Base-by-base conservation (phyloP, 192 early-diverging fungal species). In the Coemansia sp. region DNA sequence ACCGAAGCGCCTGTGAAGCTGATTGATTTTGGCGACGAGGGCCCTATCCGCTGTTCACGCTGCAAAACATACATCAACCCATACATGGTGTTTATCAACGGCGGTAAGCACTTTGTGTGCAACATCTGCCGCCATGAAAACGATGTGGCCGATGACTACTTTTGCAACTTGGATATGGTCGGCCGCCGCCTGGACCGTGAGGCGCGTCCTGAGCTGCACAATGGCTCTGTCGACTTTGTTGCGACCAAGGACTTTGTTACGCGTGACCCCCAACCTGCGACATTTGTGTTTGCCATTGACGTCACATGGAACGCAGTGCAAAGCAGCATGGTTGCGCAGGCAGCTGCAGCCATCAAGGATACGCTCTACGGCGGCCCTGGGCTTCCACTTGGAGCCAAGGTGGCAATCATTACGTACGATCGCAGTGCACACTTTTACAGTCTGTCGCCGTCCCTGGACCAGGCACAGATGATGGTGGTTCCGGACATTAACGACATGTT, bases 11-110 rank as follows among this genome's bases (percentile, higher is more conserved):
- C 91, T 1, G 79, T 98, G 6, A 85, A 88, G 27, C 71, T 92
- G 15, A 90, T 95, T 29, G 90, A 93, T 58, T 89, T 90, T 82
- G 95, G 93, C 32, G 87, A 89, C 22, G 69, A 84, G 6, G 97
- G 96, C 0, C 97, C 97, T 2, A 75, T 91, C 43, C 88, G 97
- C 39, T 99, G 97, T 73, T 69, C 83, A 55, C 88, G 95, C 3
- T 99, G 97, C 84, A 91, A 91, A 47, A 93, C 89, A 2, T 99
- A 99, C 70, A 86, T 97, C 66, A 99, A 99, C 72, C 92, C 94
- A 12, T 88, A 86, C 74, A 90, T 92, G 72, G 72, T 76, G 32
- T 99, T 94, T 64, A 88, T 89, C 9, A 89, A 96, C 25, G 95
- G 95, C 10, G 97, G 97, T 15, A 87, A 92, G 51, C 90, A 87